Percentiles rank a stretch among this genome's conserved stretches.
Conservation (phyloP, 2,329 filamentous ascomycete species). For the Zymoseptoria tritici region DNA sequence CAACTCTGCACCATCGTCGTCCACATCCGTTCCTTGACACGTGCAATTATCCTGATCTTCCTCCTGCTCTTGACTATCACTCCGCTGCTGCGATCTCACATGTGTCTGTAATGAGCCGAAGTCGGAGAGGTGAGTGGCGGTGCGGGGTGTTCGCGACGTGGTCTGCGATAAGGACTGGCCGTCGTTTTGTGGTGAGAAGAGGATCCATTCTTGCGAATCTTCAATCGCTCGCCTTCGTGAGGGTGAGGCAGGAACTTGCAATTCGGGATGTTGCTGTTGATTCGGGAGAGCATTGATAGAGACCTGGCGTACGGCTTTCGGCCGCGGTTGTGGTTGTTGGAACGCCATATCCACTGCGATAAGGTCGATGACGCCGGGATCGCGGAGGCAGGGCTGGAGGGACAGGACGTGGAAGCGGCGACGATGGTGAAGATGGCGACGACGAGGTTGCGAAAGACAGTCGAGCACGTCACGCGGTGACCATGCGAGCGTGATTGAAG, state of each 20-base stretch:
- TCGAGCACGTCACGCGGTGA: neutral
- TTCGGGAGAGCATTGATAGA: constrained; percentile 9
- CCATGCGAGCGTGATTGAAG: neutral
- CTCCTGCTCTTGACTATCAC: constrained; percentile 36
- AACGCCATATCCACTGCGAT: constrained; percentile 13
- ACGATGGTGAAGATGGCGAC: neutral
- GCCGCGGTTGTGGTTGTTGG: constrained; percentile 18
- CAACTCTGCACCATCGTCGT: constrained; percentile 65
- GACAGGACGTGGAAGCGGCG: neutral
- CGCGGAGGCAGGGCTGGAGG: neutral
- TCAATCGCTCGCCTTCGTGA: constrained; percentile 46
- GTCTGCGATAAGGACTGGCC: constrained; percentile 55
- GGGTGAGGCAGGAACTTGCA: constrained; percentile 25
- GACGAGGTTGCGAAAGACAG: neutral
- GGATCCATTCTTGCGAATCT: constrained; percentile 87
- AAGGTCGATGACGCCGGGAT: neutral
- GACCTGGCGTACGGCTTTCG: constrained; percentile 13
- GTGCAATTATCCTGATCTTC: constrained; percentile 34
- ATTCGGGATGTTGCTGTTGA: constrained; percentile 6
- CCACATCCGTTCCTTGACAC: constrained; percentile 35
- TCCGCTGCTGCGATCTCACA: constrained; percentile 46
- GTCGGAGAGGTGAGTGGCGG: constrained; percentile 67
- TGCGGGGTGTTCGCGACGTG: constrained; percentile 59
- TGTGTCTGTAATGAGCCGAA: constrained; percentile 69
- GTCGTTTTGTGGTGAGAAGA: constrained; percentile 66